Conservation (phyloP, 768 basidiomycete species). For the Mycena olivaceomarginata region DNA sequence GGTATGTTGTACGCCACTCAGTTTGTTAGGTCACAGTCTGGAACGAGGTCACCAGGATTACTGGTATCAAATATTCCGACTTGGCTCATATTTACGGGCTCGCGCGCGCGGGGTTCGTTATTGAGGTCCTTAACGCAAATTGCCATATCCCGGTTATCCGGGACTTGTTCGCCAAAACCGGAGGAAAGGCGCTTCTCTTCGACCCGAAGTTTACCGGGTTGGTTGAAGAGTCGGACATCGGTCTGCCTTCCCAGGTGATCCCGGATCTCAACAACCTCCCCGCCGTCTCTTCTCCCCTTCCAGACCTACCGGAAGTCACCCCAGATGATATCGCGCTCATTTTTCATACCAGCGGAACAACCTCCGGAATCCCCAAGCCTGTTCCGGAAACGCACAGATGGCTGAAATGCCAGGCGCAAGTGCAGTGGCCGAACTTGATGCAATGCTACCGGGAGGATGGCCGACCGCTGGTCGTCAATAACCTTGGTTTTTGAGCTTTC, state of each 20-base stretch:
- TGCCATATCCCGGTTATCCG: background rate
- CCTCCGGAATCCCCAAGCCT: conserved; percentile 50
- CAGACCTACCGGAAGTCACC: conserved; percentile 11
- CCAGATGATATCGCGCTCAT: conserved; percentile 48
- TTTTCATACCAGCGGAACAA: conserved; percentile 54
- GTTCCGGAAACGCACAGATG: conserved; percentile 47
- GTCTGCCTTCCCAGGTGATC: background rate
- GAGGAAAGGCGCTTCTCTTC: conserved; percentile 11
- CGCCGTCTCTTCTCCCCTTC: background rate
- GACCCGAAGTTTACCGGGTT: conserved; percentile 3
- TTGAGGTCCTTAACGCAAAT: conserved; percentile 3
- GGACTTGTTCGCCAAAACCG: conserved; percentile 14
- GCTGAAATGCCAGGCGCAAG: conserved; percentile 26
- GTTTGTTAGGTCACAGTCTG: no score
- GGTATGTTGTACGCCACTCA: background rate
- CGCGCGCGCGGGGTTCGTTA: conserved; percentile 48
- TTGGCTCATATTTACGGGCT: conserved; percentile 48
- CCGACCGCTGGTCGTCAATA: background rate
- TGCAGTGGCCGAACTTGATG: conserved; percentile 13
- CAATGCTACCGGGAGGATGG: conserved; percentile 13
- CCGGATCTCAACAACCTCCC: background rate
- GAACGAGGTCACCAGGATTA: conserved; percentile 22
- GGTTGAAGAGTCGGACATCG: background rate
- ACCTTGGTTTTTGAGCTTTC: background rate
- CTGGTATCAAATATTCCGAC: conserved; percentile 48